Conservation (phyloP, 257 asterid species). For the Datura wrightii region DNA sequence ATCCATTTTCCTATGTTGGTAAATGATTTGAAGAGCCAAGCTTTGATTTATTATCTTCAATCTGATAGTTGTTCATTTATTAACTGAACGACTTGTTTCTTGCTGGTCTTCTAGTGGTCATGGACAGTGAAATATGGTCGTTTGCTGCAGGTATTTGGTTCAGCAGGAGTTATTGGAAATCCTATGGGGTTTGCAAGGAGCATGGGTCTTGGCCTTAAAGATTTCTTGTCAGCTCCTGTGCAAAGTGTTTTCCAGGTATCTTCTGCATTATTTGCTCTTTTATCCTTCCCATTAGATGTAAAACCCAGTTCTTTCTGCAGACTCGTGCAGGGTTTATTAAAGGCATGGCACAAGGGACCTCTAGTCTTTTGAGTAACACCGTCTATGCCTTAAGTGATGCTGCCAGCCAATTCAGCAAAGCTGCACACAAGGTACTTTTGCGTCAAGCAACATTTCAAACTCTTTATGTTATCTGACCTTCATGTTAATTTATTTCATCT, state of each 20-base stretch:
- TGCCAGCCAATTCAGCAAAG: conserved; percentile 95
- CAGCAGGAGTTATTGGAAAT: conserved; percentile 97
- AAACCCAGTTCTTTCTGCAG: conserved; percentile 55
- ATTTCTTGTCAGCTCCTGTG: conserved; percentile 87
- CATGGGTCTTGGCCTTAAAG: conserved; percentile 91
- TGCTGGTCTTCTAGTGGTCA: conserved; percentile 22
- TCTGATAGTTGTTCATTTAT: conserved; percentile 17
- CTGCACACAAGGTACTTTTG: conserved; percentile 83
- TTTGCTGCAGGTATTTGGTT: conserved; percentile 81
- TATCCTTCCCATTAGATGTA: neutral
- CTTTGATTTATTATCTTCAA: neutral
- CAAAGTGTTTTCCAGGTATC: conserved; percentile 85
- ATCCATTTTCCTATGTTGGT: conserved; percentile 19
- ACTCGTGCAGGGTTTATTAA: conserved; percentile 91
- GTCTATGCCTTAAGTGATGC: conserved; percentile 97
- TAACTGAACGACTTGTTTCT: conserved; percentile 22
- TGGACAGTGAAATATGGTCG: neutral
- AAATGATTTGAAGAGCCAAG: neutral
- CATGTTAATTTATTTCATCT: conserved; percentile 26
- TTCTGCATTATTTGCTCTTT: conserved; percentile 21
- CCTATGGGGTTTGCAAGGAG: conserved; percentile 97
- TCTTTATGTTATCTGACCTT: conserved; percentile 18
- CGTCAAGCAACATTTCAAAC: neutral
- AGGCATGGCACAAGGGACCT: conserved; percentile 97
- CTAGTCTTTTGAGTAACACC: conserved; percentile 93